Percentiles rank a stretch among this genome's conserved stretches.
phyloP scores from a whole-genome alignment of 176 grass and related monocot species.

The Ensete glaucum region DNA sequence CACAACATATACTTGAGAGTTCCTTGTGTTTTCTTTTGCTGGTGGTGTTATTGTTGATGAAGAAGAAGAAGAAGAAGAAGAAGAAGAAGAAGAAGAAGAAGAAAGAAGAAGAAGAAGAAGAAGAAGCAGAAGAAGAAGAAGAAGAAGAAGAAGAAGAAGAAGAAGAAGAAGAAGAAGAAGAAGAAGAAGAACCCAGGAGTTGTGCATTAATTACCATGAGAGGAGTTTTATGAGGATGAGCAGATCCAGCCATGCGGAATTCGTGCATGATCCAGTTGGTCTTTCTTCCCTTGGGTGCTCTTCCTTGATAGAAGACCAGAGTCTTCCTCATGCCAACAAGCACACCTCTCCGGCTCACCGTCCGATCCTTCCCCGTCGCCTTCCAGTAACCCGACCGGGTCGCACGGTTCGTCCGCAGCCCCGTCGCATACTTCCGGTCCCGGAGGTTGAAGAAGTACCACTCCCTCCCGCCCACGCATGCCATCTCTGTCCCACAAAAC shows the following conservation, averaged over 20 bases:
- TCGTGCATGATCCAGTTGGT: conserved; percentile 97
- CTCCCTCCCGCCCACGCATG: conserved; percentile 77
- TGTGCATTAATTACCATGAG: too few relatives aligned
- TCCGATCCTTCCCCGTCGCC: conserved; percentile 73
- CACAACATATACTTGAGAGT: too few relatives aligned
- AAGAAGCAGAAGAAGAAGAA: too few relatives aligned
- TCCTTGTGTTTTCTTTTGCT: too few relatives aligned
- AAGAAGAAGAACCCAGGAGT: too few relatives aligned
- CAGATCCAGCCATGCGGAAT: conserved; percentile 49
- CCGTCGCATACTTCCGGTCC: conserved; percentile 83
- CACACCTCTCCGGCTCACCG: conserved; percentile 47
- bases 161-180: too few relatives aligned
- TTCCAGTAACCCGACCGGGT: conserved; percentile 89
- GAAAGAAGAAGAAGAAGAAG: too few relatives aligned
- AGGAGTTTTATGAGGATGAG: background rate
- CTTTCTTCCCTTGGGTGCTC: conserved; percentile 83
- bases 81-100: too few relatives aligned
- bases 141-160: too few relatives aligned
- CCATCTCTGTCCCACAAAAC: conserved; percentile 35
- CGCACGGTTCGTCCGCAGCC: conserved; percentile 73
- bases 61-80: too few relatives aligned
- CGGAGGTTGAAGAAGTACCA: conserved; percentile 85
- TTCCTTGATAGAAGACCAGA: conserved; percentile 83
- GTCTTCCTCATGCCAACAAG: conserved; percentile 89
- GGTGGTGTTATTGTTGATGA: too few relatives aligned